Percentiles rank a stretch among this genome's conserved stretches.
Conservation (phyloP, 805 yeast genomes). For the Pichia phayaonensis region DNA sequence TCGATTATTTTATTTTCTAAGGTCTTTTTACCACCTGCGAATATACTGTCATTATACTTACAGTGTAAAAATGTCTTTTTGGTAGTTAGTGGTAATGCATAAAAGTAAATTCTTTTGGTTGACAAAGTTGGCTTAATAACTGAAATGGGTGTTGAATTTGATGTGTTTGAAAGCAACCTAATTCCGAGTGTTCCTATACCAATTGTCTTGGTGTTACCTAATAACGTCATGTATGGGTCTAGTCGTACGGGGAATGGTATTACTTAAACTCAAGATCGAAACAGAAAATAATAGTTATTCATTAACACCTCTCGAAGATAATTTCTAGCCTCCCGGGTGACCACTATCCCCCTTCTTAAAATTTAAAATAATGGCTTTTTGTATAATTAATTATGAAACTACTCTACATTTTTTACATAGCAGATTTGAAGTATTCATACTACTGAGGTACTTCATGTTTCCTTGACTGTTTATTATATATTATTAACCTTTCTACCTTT, state of each 20-base stretch:
- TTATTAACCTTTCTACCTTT: background rate
- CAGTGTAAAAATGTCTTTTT: constrained; percentile 58
- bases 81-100: constrained; percentile 67
- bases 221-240: background rate
- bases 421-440: background rate
- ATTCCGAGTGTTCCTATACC: background rate
- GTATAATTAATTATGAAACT: background rate
- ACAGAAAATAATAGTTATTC: no score
- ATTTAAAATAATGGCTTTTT: no score
- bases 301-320: background rate
- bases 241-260: no score
- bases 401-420: background rate
- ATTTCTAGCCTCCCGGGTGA: no score
- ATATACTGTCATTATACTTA: constrained; percentile 40
- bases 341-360: no score
- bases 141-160: background rate
- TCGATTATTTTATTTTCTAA: constrained; percentile 36
- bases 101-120: constrained; percentile 39
- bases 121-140: background rate
- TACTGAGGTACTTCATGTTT: background rate
- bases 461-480: no score
- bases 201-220: background rate
- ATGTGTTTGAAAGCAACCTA: background rate
- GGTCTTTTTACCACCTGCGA: constrained; percentile 27
- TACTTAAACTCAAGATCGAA: no score